A percentile compares a stretch with the other conserved stretches of the same genome.
Evolutionary conservation across 2,329 filamentous ascomycete genomes (phyloP).

Genomic region (Exophiala aquamarina): DNA sequence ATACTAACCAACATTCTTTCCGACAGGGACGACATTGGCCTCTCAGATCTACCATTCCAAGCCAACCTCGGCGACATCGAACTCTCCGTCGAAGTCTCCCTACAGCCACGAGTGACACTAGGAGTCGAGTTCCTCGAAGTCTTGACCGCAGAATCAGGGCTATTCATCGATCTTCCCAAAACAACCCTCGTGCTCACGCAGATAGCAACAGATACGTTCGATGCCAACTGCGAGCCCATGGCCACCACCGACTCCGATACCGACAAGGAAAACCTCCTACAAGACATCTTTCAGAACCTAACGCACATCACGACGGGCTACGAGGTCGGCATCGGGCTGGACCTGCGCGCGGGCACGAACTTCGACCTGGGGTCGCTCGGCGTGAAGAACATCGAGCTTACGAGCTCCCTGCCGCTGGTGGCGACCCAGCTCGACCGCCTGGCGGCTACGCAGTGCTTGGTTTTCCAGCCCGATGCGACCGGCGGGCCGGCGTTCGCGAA

Average conservation of each 20-base stretch:
- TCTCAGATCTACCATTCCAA: slow-evolving; percentile 6
- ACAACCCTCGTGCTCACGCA: slow-evolving; percentile 1
- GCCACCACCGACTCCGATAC: not conserved
- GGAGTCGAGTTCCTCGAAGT: not conserved
- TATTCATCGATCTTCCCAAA: slow-evolving; percentile 1
- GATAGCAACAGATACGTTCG: slow-evolving; percentile 1
- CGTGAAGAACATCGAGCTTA: not conserved
- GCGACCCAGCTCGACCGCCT: not conserved
- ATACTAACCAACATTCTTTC: too few relatives aligned
- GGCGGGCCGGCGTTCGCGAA: not conserved
- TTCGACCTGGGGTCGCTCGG: not conserved
- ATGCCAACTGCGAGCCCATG: not conserved
- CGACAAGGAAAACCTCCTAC: not conserved
- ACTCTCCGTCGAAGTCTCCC: not conserved
- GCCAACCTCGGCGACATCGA: slow-evolving; percentile 6
- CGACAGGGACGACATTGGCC: not conserved
- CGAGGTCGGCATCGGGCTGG: not conserved
- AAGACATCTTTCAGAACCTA: slow-evolving; percentile 1
- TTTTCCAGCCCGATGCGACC: not conserved
- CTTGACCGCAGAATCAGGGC: not conserved
- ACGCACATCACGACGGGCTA: not conserved
- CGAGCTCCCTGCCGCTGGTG: not conserved
- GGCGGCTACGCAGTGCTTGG: slow-evolving; percentile 1
- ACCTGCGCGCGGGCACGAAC: not conserved
- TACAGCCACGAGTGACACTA: slow-evolving; percentile 2